Evolutionary conservation across 164 flowering plant species (phyloP).

Genomic region (Magnolia sinica): DNA sequence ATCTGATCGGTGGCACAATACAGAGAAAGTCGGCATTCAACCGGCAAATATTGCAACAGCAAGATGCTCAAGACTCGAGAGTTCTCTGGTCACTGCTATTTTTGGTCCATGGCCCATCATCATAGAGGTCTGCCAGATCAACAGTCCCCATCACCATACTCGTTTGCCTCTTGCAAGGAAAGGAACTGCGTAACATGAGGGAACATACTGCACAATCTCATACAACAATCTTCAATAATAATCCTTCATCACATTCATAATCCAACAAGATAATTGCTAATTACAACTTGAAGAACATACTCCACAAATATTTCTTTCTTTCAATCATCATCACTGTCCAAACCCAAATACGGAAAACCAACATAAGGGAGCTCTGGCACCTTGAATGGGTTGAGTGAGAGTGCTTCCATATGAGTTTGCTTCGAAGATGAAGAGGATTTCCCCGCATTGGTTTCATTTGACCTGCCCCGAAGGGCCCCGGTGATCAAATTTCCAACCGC

Average conservation of each 20-base stretch:
- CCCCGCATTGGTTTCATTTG: constrained; percentile 9
- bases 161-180: too few relatives aligned
- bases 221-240: too few relatives aligned
- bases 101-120: too few relatives aligned
- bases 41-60: too few relatives aligned
- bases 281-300: background rate
- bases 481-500: constrained; percentile 37
- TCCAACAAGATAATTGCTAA: background rate
- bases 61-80: too few relatives aligned
- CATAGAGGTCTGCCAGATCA: too few relatives aligned
- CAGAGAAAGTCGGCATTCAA: too few relatives aligned
- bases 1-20: too few relatives aligned
- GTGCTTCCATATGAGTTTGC: constrained; percentile 9
- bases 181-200: too few relatives aligned
- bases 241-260: background rate
- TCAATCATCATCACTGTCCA: background rate
- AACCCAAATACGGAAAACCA: constrained; percentile 30
- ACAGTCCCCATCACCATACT: too few relatives aligned
- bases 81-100: too few relatives aligned
- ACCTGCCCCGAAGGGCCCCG: constrained; percentile 23
- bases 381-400: constrained; percentile 23
- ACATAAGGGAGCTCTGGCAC: constrained; percentile 41
- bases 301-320: background rate
- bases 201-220: too few relatives aligned
- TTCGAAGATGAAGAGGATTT: constrained; percentile 9